A percentile compares a stretch with the other conserved stretches of the same genome.
These are phyloP conservation scores for Leishmania lainsoni DNA, from an alignment of 208 protist genomes.

Conservation along the genomic window DNA sequence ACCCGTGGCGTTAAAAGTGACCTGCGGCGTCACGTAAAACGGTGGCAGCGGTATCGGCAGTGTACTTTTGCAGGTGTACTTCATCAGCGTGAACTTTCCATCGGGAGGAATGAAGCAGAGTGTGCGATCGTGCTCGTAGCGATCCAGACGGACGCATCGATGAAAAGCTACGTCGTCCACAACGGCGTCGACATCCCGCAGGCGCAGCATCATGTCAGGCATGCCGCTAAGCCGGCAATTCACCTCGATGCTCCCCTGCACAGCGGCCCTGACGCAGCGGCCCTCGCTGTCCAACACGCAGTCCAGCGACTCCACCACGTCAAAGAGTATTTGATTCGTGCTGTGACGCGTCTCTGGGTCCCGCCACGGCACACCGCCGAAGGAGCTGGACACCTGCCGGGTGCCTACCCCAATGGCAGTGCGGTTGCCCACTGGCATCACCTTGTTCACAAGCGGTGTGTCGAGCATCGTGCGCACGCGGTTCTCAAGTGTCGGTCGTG, in stretches of 20 bases:
- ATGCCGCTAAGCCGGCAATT: constrained; percentile 90
- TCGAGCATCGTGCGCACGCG: constrained; percentile 81
- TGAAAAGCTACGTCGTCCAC: constrained; percentile 88
- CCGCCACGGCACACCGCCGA: constrained; percentile 74
- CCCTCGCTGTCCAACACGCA: constrained; percentile 85
- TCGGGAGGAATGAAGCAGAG: constrained; percentile 92
- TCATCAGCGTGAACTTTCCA: constrained; percentile 87
- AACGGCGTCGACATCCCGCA: constrained; percentile 60
- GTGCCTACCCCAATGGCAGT: constrained; percentile 24
- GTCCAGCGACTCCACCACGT: constrained; percentile 89
- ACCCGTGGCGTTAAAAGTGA: constrained; percentile 62
- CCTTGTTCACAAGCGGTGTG: constrained; percentile 32
- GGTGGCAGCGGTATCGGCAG: constrained; percentile 44
- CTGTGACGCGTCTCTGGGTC: constrained; percentile 66
- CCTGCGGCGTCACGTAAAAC: constrained; percentile 92
- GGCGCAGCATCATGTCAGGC: constrained; percentile 82
- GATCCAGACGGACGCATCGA: constrained; percentile 78
- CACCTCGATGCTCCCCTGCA: constrained; percentile 78
- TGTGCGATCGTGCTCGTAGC: constrained; percentile 71
- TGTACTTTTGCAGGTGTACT: constrained; percentile 73
- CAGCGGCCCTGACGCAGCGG: constrained; percentile 48
- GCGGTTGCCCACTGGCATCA: constrained; percentile 19
- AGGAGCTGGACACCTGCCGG: constrained; percentile 14
- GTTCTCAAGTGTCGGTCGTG: constrained; percentile 79
- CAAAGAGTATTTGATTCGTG: constrained; percentile 93